Evolutionary conservation across 257 asterid species (phyloP).

Genomic region (Ehretia macrophylla): DNA sequence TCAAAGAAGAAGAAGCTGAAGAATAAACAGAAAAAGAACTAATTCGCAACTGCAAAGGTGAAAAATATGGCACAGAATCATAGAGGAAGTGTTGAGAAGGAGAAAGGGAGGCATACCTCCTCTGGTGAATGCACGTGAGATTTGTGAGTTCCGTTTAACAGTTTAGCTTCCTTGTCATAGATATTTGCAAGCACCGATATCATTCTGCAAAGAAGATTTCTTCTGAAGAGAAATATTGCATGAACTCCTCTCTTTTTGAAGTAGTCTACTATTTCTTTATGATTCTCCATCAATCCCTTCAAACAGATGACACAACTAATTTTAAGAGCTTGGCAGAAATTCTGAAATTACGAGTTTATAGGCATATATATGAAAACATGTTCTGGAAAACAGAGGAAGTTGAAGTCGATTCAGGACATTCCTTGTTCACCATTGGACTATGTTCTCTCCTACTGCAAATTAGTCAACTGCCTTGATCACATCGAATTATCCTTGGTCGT

Average conservation of each 20-base stretch:
- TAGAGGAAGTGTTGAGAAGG: background rate
- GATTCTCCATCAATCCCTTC: slow-evolving; percentile 62
- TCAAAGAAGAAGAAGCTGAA: no score
- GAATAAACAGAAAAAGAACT: background rate
- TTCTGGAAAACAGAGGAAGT: no score
- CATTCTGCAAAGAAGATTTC: slow-evolving; percentile 67
- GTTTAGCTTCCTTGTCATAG: slow-evolving; percentile 63
- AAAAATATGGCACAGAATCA: no score
- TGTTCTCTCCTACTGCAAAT: no score
- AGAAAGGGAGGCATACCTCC: slow-evolving; percentile 39
- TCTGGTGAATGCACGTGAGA: slow-evolving; percentile 77
- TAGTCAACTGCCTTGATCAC: no score
- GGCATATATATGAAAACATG: no score
- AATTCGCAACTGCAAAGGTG: no score
- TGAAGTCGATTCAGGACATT: no score
- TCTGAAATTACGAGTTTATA: no score
- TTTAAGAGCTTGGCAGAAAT: background rate
- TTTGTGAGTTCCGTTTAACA: slow-evolving; percentile 74
- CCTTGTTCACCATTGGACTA: no score
- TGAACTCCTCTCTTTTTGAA: slow-evolving; percentile 59
- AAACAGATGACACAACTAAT: slow-evolving; percentile 3
- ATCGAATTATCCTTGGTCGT: no score
- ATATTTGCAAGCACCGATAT: slow-evolving; percentile 66
- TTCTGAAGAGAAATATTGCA: slow-evolving; percentile 64
- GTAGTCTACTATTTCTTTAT: slow-evolving; percentile 55